Evolutionary conservation across 2,329 filamentous ascomycete genomes (phyloP).

Genomic region (Neofusicoccum sp.): DNA sequence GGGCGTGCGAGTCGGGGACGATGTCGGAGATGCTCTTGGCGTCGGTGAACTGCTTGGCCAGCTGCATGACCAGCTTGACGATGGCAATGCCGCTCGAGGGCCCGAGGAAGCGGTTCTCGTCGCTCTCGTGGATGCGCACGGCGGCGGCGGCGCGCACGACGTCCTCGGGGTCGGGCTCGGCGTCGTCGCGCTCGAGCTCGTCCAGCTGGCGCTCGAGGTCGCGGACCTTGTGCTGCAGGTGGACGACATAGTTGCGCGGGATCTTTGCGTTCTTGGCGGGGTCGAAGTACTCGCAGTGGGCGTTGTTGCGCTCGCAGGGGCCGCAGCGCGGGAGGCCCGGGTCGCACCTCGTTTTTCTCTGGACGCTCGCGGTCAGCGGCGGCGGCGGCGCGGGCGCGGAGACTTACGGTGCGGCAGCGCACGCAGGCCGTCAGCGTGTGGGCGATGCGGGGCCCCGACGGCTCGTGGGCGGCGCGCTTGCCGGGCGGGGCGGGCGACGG

Average conservation of each 20-base stretch:
- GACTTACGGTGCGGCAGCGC: slow-evolving; percentile 70
- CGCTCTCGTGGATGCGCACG: slow-evolving; percentile 78
- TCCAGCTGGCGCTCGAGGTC: slow-evolving; percentile 78
- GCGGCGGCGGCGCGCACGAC: slow-evolving; percentile 84
- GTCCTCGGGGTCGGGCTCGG: slow-evolving; percentile 72
- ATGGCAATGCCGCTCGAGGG: slow-evolving; percentile 95
- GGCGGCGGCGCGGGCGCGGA: slow-evolving; percentile 6
- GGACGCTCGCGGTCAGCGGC: slow-evolving; percentile 22
- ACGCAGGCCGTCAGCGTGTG: slow-evolving; percentile 80
- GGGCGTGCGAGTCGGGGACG: slow-evolving; percentile 70
- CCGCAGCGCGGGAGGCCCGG: slow-evolving; percentile 86
- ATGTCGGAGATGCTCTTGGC: slow-evolving; percentile 89
- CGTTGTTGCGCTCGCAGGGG: slow-evolving; percentile 88
- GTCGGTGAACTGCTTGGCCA: slow-evolving; percentile 90
- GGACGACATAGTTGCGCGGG: slow-evolving; percentile 87
- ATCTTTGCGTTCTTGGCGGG: slow-evolving; percentile 82
- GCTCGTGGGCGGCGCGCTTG: slow-evolving; percentile 1
- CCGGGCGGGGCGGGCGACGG: slow-evolving; percentile 25
- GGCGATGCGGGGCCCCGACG: slow-evolving; percentile 59
- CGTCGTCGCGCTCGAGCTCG: slow-evolving; percentile 71
- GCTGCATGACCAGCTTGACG: slow-evolving; percentile 90
- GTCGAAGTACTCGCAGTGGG: slow-evolving; percentile 93
- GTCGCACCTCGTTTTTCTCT: slow-evolving; percentile 97
- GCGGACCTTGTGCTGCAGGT: slow-evolving; percentile 81
- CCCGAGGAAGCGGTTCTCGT: slow-evolving; percentile 87